Percentiles rank a stretch among this genome's conserved stretches.
Conservation (phyloP, 495 filamentous ascomycete genomes). For the Aspergillus cristatus region DNA sequence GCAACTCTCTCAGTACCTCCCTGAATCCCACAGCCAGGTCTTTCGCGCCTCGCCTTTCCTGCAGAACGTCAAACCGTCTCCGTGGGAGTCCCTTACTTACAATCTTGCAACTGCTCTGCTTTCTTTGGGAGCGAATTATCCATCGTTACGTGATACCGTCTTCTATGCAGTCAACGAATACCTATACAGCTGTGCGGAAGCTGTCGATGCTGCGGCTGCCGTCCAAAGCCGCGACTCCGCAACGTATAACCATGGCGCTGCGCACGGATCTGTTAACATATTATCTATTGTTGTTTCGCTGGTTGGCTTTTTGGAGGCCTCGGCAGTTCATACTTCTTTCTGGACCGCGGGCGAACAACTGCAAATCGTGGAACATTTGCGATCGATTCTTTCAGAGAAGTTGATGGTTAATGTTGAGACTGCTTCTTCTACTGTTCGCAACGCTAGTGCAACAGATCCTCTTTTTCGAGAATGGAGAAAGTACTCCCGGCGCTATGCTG, state of each 20-base stretch:
- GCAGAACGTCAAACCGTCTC: conserved; percentile 72
- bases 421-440: conserved; percentile 77
- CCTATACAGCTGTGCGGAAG: conserved; percentile 53
- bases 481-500: conserved; percentile 73
- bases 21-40: conserved; percentile 68
- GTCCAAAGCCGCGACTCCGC: conserved; percentile 32
- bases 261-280: conserved; percentile 56
- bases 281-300: conserved; percentile 72
- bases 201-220: conserved; percentile 32
- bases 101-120: conserved; percentile 72
- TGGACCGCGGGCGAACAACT: conserved; percentile 67
- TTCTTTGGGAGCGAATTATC: conserved; percentile 60
- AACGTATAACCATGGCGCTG: conserved; percentile 37
- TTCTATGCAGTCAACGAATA: conserved; percentile 55
- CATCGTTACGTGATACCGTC: conserved; percentile 51
- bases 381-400: conserved; percentile 64
- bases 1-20: conserved; percentile 72
- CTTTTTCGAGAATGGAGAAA: conserved; percentile 68
- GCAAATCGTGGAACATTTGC: conserved; percentile 56
- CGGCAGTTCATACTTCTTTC: conserved; percentile 63
- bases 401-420: conserved; percentile 80
- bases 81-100: conserved; percentile 78
- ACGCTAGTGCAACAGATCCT: conserved; percentile 36
- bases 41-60: conserved; percentile 77
- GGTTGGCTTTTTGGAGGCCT: conserved; percentile 78